phyloP scores from a whole-genome alignment of 2,329 filamentous ascomycete genomes.

The Aureobasidium sp. region DNA sequence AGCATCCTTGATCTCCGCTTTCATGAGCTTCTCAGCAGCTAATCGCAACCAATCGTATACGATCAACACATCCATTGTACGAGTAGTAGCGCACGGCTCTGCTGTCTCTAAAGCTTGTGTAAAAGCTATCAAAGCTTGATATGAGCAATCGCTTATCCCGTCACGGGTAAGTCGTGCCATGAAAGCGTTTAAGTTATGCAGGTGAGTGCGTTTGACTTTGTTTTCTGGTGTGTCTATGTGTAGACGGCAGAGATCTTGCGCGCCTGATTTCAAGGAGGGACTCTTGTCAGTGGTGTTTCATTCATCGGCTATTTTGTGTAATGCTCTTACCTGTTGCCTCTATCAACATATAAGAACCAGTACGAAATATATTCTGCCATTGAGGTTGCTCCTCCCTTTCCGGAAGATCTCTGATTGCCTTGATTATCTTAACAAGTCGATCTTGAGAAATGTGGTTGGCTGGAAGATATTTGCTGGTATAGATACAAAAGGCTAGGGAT shows the following conservation, averaged over 20 bases:
- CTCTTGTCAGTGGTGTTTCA: neutral
- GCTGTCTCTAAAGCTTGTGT: neutral
- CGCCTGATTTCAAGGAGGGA: neutral
- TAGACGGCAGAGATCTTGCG: neutral
- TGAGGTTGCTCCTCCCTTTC: neutral
- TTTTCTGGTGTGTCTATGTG: neutral
- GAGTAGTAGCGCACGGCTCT: neutral
- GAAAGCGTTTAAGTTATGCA: neutral
- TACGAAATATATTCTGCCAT: neutral
- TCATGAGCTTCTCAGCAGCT: neutral
- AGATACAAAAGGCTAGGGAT: neutral
- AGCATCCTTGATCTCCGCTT: neutral
- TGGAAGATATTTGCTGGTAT: neutral
- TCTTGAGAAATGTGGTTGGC: neutral
- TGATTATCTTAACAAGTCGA: neutral
- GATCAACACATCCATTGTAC: neutral
- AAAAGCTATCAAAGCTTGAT: neutral
- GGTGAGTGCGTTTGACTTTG: neutral
- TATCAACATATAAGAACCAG: neutral
- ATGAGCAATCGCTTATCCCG: neutral
- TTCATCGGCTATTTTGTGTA: rapidly evolving
- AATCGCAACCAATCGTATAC: neutral
- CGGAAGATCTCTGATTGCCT: neutral
- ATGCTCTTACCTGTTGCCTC: neutral
- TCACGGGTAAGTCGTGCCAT: neutral